Evolutionary conservation across 192 early-diverging fungal genomes (phyloP), one percentile per base, ranked within the genome.

Genomic region (Rhizophagus clarus): DNA sequence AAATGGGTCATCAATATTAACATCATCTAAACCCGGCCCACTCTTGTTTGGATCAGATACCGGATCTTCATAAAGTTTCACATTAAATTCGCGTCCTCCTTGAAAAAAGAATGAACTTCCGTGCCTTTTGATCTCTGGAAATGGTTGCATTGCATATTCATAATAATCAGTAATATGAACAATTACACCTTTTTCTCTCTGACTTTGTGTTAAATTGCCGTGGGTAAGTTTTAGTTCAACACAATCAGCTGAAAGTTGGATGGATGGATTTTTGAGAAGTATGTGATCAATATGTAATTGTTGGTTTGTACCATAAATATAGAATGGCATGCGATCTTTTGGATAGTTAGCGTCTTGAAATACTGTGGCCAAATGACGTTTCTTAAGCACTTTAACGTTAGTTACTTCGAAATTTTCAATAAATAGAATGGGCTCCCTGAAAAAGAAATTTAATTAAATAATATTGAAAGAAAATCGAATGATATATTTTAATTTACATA

Each of bases 281-380:
- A 66, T 66, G 64, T 66, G 64, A 4, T 66, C 64, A 66, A 66
- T 66, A 66, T 66, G 64, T 1, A 66, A 14, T 15, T 66, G 24
- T 66, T 29, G 64, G 32, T 29, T 29, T 66, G 64, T 66, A 14
- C 64, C 64, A 28, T 66, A 66, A 66, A 66, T 66, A 29, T 66
- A 66, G n/a, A 66, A 66, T 66, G 64, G 64, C 64, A 66, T 66
- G 14, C 26, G 64, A 28, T 66, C 64, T 31, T 15, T 66, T 40
- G 37, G 37, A 24, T 66, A 66, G 28, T 11, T 66, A 12, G 7
- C 26, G 32, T 66, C 64, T 32, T 66, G 64, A 29, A 66, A 66
- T 66, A 0, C 26, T 66, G 64, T 66, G 5, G 28, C 64, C 26
- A 66, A 12, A 29, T 66, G 64, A 4, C 64, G 64, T 32, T 66